These are phyloP conservation scores for Mrakia blollopis DNA, from an alignment of 768 basidiomycete genomes.

Conservation along the genomic window DNA sequence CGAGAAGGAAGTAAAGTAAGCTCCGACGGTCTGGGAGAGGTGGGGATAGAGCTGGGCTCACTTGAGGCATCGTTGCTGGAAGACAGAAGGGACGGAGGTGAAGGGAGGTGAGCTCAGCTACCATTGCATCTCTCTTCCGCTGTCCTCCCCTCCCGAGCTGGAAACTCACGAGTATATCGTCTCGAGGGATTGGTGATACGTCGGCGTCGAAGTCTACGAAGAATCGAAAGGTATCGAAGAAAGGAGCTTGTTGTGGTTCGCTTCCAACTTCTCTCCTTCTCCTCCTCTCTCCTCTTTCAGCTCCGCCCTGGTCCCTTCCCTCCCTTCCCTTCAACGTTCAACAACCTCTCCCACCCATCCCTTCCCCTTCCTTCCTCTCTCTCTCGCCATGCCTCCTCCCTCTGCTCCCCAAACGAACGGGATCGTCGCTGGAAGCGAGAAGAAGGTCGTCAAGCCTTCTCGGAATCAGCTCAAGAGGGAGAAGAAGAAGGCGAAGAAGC, in stretches of 20 bases:
- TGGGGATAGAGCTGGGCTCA: no score
- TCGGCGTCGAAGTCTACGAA: not conserved
- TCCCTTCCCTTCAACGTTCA: not conserved
- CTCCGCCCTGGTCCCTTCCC: not conserved
- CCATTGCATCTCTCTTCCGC: no score
- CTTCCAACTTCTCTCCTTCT: not conserved
- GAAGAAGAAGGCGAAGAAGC: conserved; percentile 63
- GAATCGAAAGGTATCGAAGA: not conserved
- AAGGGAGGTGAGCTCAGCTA: not conserved
- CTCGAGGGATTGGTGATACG: not conserved
- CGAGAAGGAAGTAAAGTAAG: no score
- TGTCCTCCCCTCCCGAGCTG: no score
- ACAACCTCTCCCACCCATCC: not conserved
- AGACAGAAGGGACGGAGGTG: not conserved
- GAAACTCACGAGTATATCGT: not conserved
- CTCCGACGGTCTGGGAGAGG: no score
- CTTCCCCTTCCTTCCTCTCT: not conserved
- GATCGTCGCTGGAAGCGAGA: not conserved
- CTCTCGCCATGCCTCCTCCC: conserved; percentile 20
- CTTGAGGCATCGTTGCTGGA: not conserved
- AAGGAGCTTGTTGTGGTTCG: not conserved
- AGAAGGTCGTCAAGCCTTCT: conserved; percentile 12
- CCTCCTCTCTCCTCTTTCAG: not conserved
- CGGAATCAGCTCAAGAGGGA: conserved; percentile 32
- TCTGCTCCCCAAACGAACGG: conserved; percentile 20